Base-by-base conservation (phyloP, 2,329 filamentous ascomycete species). In the Ophiostoma perfectum region DNA sequence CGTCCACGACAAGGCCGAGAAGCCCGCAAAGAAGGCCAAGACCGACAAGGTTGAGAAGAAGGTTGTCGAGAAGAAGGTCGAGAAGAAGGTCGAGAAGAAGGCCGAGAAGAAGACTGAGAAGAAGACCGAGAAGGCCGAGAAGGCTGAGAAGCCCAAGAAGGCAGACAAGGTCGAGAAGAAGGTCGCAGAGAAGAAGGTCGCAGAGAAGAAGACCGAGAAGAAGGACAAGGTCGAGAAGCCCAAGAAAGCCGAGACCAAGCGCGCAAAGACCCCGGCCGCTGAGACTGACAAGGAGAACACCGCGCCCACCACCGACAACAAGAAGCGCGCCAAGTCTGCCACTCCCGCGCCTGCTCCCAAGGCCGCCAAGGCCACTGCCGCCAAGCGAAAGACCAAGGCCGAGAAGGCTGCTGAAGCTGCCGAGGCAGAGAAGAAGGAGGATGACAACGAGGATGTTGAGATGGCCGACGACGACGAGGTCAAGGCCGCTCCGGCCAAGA, bases 1-100 rank as follows among this genome's bases (percentile, higher is more conserved):
- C 60, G 63, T 12, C 18, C 49, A 62, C 64, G 14, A 39, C 9
- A 27, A 39, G 64, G 8, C 64, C 44, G 64, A 36, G 6, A 44
- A 49, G 62, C 18, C 65, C 9, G 64, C 65, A 0, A 66, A 69
- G 41, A 65, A 64, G 67, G 62, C 68, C 27, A 65, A 62, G 44
- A 68, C 68, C n/a, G 55, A 70, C 45, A 64, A 64, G 44, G 70
- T 74, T 18, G 67, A 67, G 72, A 66, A 66, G 41, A 16, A 66
- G 27, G 27, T 2, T 27, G 18, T 52, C 2, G 41, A 44, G 41
- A 45, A 64, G 39, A 65, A 68, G 39, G 55, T 49, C 62, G 62
- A 66, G 4, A 74, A 75, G 39, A 73, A 75, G 67, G 67, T 72
- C 27, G 72, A 69, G 27, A 74, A 75, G 69, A 74, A 75, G 42